A percentile compares a stretch with the other conserved stretches of the same genome.
Evolutionary conservation across 306 rosid species (phyloP).

Genomic region (Hippophae gyantsensis): DNA sequence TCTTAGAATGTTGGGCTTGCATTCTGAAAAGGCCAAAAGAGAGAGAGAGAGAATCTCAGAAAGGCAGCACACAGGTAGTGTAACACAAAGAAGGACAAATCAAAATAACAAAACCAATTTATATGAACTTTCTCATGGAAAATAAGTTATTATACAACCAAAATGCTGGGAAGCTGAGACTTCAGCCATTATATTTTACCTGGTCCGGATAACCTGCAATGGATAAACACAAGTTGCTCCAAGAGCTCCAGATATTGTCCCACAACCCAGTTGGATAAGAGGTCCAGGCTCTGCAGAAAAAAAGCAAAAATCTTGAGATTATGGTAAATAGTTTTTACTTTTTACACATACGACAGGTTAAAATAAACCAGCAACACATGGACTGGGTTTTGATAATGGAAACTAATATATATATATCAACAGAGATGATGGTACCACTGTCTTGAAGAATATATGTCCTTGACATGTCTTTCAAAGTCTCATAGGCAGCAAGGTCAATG

Average conservation of each 20-base stretch:
- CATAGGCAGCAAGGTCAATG: conserved; percentile 81
- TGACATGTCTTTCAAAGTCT: conserved; percentile 72
- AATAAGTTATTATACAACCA: too few relatives aligned
- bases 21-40: conserved; percentile 39
- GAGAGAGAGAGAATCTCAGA: conserved; percentile 13
- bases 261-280: conserved; percentile 78
- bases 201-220: conserved; percentile 72
- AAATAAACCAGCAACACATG: conserved; percentile 11
- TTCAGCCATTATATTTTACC: conserved; percentile 29
- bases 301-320: conserved; percentile 9
- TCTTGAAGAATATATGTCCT: conserved; percentile 57
- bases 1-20: conserved; percentile 53
- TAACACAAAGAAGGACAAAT: conserved; percentile 10
- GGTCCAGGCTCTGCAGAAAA: conserved; percentile 64
- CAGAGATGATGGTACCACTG: conserved; percentile 32
- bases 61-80: conserved; percentile 12
- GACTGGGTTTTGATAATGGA: background rate
- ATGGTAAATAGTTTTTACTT: conserved; percentile 14
- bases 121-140: too few relatives aligned
- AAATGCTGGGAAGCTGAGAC: too few relatives aligned
- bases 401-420: background rate
- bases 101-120: too few relatives aligned
- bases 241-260: conserved; percentile 83
- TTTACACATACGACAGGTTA: conserved; percentile 19
- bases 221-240: conserved; percentile 93